A percentile compares a stretch with the other conserved stretches of the same genome.
Conservation (phyloP, 345 rosid genomes). For the Euclidium syriacum region DNA sequence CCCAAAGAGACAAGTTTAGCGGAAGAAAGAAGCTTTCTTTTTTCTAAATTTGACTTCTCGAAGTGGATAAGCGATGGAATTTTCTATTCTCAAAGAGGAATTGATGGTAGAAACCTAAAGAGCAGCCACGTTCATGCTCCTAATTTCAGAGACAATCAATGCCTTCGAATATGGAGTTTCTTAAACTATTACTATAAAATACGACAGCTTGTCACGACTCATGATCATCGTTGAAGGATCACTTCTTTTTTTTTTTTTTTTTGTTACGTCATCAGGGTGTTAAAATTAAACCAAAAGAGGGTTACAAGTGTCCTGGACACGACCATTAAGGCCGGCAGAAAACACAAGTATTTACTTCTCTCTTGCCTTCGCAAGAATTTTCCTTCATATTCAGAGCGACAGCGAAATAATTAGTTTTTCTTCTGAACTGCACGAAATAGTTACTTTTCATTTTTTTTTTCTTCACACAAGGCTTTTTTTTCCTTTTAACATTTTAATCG, state of each 20-base stretch:
- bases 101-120: constrained; percentile 7
- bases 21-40: background rate
- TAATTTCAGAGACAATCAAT: constrained; percentile 8
- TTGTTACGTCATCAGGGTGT: too few relatives aligned
- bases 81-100: background rate
- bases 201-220: constrained; percentile 1
- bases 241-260: background rate
- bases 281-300: too few relatives aligned
- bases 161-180: constrained; percentile 1
- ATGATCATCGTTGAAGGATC: background rate
- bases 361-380: too few relatives aligned
- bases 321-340: too few relatives aligned
- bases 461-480: too few relatives aligned
- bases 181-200: background rate
- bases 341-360: too few relatives aligned
- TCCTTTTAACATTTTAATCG: too few relatives aligned
- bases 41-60: background rate
- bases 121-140: constrained; percentile 23
- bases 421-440: too few relatives aligned
- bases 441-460: too few relatives aligned
- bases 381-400: too few relatives aligned
- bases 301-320: too few relatives aligned
- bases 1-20: constrained; percentile 4
- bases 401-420: too few relatives aligned
- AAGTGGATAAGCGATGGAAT: constrained; percentile 10